Percentiles rank a stretch among this genome's conserved stretches.
These are phyloP conservation scores for Linum usitatissimum DNA, from an alignment of 345 rosid genomes.

Conservation along the genomic window DNA sequence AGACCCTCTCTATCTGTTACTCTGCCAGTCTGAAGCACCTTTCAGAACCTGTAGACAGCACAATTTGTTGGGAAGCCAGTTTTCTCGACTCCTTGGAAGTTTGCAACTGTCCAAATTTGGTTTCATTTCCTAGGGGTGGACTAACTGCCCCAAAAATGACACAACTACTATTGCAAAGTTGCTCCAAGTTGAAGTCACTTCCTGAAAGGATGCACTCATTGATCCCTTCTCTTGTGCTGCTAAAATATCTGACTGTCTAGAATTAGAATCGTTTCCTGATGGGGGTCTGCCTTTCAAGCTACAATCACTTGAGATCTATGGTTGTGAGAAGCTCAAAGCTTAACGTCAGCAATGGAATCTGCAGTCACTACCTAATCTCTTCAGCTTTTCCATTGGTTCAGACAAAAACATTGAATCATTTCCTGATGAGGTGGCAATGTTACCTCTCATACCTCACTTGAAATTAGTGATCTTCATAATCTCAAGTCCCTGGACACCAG, in stretches of 20 bases:
- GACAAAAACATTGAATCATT: neutral
- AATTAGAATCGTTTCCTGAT: conserved; percentile 10
- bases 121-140: neutral
- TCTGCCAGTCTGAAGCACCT: no score
- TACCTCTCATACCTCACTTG: neutral
- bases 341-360: conserved; percentile 6
- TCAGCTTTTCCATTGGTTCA: conserved; percentile 4
- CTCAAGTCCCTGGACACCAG: neutral
- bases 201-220: conserved; percentile 15
- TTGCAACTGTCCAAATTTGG: neutral
- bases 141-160: neutral
- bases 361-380: conserved; percentile 9
- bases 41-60: neutral
- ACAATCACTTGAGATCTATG: conserved; percentile 1
- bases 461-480: neutral
- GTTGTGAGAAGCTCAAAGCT: conserved; percentile 12
- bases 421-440: neutral
- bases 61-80: neutral
- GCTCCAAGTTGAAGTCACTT: conserved; percentile 3
- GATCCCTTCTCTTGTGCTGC: conserved; percentile 8
- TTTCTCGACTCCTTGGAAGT: neutral
- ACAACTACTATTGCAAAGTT: neutral
- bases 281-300: conserved; percentile 13
- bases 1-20: neutral
- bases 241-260: conserved; percentile 3